A percentile compares a stretch with the other conserved stretches of the same genome.
Conservation (phyloP, 176 grass and related monocot species). For the Bolboschoenus planiculmis region DNA sequence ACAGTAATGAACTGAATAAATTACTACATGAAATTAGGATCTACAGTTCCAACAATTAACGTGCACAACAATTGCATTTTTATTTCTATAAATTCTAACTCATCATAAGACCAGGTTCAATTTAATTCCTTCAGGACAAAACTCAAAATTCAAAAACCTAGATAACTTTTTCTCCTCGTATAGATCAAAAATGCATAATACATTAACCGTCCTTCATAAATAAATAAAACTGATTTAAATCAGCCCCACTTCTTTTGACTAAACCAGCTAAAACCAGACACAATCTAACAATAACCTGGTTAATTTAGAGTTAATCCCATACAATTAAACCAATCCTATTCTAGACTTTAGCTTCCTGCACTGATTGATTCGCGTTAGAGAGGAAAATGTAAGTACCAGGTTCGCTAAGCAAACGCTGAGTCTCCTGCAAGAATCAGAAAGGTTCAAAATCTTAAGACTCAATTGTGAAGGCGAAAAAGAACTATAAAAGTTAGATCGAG, state of each 20-base stretch:
- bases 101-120: neutral
- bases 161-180: neutral
- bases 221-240: neutral
- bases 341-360: neutral
- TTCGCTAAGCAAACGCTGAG: constrained; percentile 91
- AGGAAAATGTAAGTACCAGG: constrained; percentile 40
- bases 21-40: neutral
- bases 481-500: neutral
- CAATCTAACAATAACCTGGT: neutral
- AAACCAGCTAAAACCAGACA: constrained; percentile 4
- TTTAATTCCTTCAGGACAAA: neutral
- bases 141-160: neutral
- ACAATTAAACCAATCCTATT: neutral
- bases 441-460: neutral
- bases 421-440: constrained; percentile 52
- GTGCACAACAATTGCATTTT: neutral
- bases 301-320: neutral
- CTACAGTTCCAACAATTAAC: neutral
- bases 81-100: neutral
- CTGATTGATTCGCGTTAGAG: neutral
- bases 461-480: neutral
- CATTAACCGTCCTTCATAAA: neutral
- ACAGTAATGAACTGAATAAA: neutral
- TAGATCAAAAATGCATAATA: neutral
- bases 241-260: neutral